Evolutionary conservation across 2,329 filamentous ascomycete species (phyloP).

Genomic region (Epichloe sp.): DNA sequence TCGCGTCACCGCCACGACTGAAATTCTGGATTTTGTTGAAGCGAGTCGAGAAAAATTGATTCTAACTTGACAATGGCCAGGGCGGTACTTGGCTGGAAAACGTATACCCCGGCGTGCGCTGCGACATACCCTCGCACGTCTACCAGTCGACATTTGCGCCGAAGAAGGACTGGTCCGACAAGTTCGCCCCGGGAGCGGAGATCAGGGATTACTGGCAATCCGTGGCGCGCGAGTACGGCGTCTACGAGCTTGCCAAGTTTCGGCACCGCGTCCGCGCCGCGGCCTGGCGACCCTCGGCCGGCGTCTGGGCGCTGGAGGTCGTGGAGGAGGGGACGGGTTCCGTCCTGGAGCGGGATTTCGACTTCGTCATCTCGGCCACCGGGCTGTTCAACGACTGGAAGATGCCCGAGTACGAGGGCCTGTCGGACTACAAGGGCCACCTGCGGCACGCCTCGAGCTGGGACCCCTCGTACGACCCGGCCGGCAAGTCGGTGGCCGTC

Average conservation of each 20-base stretch:
- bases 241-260: slow-evolving; percentile 45
- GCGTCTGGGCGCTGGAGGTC: slow-evolving; percentile 40
- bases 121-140: slow-evolving; percentile 56
- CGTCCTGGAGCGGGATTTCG: slow-evolving; percentile 33
- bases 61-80: slow-evolving; percentile 14
- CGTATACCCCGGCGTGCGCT: slow-evolving; percentile 50
- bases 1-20: no score
- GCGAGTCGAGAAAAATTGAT: background rate
- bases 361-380: slow-evolving; percentile 50
- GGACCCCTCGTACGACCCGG: slow-evolving; percentile 36
- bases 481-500: slow-evolving; percentile 38
- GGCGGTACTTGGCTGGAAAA: slow-evolving; percentile 43
- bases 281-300: slow-evolving; percentile 40
- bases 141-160: slow-evolving; percentile 57
- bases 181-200: slow-evolving; percentile 53
- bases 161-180: slow-evolving; percentile 55
- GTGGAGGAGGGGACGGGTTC: slow-evolving; percentile 19
- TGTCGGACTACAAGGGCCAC: slow-evolving; percentile 38
- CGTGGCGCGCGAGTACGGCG: slow-evolving; percentile 48
- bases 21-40: no score
- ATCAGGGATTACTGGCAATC: slow-evolving; percentile 55
- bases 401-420: slow-evolving; percentile 46
- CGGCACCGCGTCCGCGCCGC: slow-evolving; percentile 41
- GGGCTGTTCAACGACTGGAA: slow-evolving; percentile 55
- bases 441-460: slow-evolving; percentile 50